Conservation (phyloP, 1,139 yeast species). For the Diutina rugosa region DNA sequence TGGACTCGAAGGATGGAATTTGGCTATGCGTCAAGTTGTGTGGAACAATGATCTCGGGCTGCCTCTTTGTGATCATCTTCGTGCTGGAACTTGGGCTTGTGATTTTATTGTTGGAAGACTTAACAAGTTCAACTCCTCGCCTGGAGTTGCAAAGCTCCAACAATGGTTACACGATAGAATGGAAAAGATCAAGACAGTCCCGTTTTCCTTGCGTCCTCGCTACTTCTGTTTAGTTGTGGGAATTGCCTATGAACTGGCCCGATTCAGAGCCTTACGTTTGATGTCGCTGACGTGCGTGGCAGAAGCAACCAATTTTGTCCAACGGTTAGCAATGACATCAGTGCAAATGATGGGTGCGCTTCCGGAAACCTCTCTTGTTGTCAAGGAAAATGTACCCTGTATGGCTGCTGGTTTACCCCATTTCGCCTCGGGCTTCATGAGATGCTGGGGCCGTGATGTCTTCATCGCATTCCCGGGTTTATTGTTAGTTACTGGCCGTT, state of each 20-base stretch:
- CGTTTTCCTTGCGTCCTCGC: conserved; percentile 74
- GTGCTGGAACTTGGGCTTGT: conserved; percentile 83
- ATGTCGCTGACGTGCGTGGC: not conserved
- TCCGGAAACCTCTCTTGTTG: conserved; percentile 65
- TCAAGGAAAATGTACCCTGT: conserved; percentile 51
- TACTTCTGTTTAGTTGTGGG: conserved; percentile 75
- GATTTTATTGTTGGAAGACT: conserved; percentile 62
- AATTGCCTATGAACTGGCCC: conserved; percentile 69
- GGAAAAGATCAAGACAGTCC: conserved; percentile 51
- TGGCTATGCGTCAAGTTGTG: conserved; percentile 51
- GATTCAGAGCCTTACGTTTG: conserved; percentile 49
- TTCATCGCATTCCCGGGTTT: conserved; percentile 80
- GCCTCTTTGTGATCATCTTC: conserved; percentile 66
- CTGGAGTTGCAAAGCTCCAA: conserved; percentile 37
- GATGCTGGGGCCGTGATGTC: conserved; percentile 98
- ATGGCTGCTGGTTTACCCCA: conserved; percentile 97
- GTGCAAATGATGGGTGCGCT: conserved; percentile 76
- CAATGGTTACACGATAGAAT: conserved; percentile 62
- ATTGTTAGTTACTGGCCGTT: conserved; percentile 63
- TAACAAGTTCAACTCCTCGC: conserved; percentile 33
- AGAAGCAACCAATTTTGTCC: conserved; percentile 59
- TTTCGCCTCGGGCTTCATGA: conserved; percentile 79
- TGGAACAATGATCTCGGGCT: conserved; percentile 69
- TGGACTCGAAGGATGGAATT: conserved; percentile 89
- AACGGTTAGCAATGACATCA: conserved; percentile 68